Evolutionary conservation across 176 grass and related monocot species (phyloP), one percentile per base, ranked within the genome.

Genomic region (Carex cristatella): DNA sequence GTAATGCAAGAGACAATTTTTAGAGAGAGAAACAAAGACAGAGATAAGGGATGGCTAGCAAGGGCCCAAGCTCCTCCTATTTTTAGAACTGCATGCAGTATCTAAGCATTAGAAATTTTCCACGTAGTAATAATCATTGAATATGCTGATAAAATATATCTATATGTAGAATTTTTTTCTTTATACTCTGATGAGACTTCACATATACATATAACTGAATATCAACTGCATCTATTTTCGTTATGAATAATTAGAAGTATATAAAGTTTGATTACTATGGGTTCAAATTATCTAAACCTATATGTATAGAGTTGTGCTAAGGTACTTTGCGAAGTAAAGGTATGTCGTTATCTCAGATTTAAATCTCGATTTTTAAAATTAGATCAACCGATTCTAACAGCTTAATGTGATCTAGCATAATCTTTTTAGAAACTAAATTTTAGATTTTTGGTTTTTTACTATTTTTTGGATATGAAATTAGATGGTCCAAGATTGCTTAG

Each of bases 1-100:
- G 23, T 83, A 49, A 49, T 46, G 35, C 15, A 65, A 82, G 37
- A 65, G 4, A 28, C 4, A 82, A 82, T 82, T 82, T 65, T 65
- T 65, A 82, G 61, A 82, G 42, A 82, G 79, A 82, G 33, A 44
- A 65, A 81, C 28, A 79, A 53, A 57, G 51, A 57, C 2, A 4
- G 19, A 76, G 11, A 23, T 30, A 76, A 76, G 72, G 72, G 27
- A 5, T 76, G 72, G 48, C 72, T 54, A 31, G 49, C n/a, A 7
- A 55, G n/a, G 38, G 38, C 38, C 38, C 38, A 40, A 40, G 48
- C 48, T 72, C 69, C 3, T 72, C 72, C 72, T 76, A 76, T 76
- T 54, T 76, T 76, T 76, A 76, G 72, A n/a, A 13, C 27, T 76
- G 23, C 23, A 23, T 23, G n/a, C 19, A 42, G n/a, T 55, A 32